Percentiles rank a stretch among this genome's conserved stretches.
Evolutionary conservation across 106 monocot species (phyloP).

Genomic region (Apostasia shenzhenica): DNA sequence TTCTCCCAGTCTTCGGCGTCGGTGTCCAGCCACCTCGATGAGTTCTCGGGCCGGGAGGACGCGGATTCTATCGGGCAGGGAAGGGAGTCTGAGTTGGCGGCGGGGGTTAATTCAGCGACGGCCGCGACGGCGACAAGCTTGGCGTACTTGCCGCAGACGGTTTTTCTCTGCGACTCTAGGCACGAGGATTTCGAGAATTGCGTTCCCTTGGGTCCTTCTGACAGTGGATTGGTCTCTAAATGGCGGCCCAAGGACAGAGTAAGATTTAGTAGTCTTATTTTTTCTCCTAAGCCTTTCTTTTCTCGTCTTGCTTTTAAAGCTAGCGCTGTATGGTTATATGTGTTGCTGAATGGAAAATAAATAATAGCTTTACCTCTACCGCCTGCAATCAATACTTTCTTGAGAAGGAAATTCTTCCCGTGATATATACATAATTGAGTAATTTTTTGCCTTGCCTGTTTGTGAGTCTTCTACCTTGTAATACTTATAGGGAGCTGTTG

Average conservation of each 20-base stretch:
- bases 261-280: neutral
- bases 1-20: slow-evolving; percentile 29
- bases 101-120: slow-evolving; percentile 2
- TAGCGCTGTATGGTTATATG: neutral
- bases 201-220: slow-evolving; percentile 28
- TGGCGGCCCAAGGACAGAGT: slow-evolving; percentile 62
- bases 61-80: slow-evolving; percentile 13
- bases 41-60: slow-evolving; percentile 22
- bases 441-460: too few species aligned
- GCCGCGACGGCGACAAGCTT: slow-evolving; percentile 23
- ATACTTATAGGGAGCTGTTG: too few species aligned
- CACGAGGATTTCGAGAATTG: slow-evolving; percentile 42
- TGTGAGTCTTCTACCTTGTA: too few species aligned
- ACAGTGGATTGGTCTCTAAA: slow-evolving; percentile 38
- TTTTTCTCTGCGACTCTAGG: slow-evolving; percentile 45
- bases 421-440: too few species aligned
- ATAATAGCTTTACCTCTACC: neutral
- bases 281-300: neutral
- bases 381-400: too few species aligned
- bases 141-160: slow-evolving; percentile 52
- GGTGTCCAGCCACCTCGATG: slow-evolving; percentile 25
- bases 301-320: neutral
- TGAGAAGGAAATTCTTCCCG: too few species aligned
- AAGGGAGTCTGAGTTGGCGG: slow-evolving; percentile 21
- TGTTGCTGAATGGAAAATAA: neutral